Conservation (phyloP, 306 rosid genomes). For the Geum urbanum region DNA sequence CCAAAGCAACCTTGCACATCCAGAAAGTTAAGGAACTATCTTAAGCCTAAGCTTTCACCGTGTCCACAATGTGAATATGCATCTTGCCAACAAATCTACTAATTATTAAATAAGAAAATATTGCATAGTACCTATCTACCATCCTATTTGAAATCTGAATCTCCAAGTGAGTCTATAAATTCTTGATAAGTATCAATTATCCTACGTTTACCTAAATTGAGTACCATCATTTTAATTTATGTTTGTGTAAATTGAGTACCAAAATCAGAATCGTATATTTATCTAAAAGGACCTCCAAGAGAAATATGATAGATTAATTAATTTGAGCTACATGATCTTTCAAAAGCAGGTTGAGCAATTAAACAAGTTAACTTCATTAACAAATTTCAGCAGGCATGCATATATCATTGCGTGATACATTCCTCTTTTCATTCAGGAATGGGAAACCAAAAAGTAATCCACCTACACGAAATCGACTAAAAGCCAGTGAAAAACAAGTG, state of each 20-base stretch:
- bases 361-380: background rate
- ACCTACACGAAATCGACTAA: background rate
- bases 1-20: constrained; percentile 8
- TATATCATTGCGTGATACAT: background rate
- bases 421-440: background rate
- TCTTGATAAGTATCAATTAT: background rate
- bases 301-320: background rate
- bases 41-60: background rate
- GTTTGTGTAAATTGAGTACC: background rate
- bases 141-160: background rate
- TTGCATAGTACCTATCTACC: background rate
- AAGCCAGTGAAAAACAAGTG: background rate
- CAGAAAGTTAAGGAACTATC: background rate
- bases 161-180: background rate
- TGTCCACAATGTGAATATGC: background rate
- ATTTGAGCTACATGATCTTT: background rate
- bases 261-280: background rate
- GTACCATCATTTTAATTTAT: background rate
- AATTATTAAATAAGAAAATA: background rate
- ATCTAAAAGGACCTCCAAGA: background rate
- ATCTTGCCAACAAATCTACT: background rate
- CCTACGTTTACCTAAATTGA: background rate
- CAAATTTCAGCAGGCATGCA: background rate
- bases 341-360: background rate
- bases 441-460: background rate